Evolutionary conservation across 2,329 filamentous ascomycete genomes (phyloP), one percentile per base, ranked within the genome.

Genomic region (Xylariaceae sp.): DNA sequence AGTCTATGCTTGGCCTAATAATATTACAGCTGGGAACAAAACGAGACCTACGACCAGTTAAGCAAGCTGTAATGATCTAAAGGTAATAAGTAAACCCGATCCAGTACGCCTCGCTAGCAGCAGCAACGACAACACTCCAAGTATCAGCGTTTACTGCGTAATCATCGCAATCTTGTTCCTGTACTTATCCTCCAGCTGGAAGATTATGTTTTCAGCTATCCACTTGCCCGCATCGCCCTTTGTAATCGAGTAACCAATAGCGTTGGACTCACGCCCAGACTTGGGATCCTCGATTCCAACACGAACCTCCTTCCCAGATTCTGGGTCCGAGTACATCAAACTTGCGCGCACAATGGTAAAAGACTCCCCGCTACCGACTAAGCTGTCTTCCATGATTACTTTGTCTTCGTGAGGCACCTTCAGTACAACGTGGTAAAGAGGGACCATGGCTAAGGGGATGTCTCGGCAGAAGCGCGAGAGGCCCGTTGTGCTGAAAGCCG

Each of bases 221-320:
- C 77, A 81, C 51, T 59, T 66, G 0, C 78, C 78, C 1, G 74
- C 71, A 53, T 80, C 78, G 53, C 73, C 71, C 33, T 76, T 63
- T 1, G 69, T 71, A 42, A 81, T 77, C 0, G 67, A 71, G 52
- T 79, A 81, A 3, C 78, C 78, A 5, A 78, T 62, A 1, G 67
- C 75, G 34, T 61, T 54, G 0, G 63, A 68, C 60, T 74, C 69
- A 13, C 61, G 45, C 12, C 53, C 56, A 12, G 42, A 50, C 28
- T 50, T 47, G 6, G 57, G 67, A 47, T 76, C 73, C 55, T 77
- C 74, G 6, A 77, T 50, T 1, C 74, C 74, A 0, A 70, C 72
- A 2, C 73, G 64, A 28, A 78, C 60, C 14, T 45, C 34, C 5
- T 59, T 60, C 0, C 57, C 58, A 47, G 65, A 64, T 50, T 61